Conservation (phyloP, 148 eudicot species). For the Chenopodium quinoa region DNA sequence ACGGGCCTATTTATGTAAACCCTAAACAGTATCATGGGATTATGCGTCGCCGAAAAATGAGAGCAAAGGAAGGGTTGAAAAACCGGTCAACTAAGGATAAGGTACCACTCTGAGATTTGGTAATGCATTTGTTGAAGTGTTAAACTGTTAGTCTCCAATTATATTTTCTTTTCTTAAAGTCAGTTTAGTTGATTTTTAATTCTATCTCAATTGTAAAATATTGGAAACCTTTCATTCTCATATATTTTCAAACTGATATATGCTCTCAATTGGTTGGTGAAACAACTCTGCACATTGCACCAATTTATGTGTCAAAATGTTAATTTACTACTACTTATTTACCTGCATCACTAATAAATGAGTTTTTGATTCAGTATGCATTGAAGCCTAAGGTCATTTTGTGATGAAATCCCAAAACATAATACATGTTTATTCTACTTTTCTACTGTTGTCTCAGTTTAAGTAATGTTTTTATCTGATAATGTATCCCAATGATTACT, state of each 20-base stretch:
- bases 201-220: background rate
- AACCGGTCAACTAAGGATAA: slow-evolving; percentile 29
- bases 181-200: background rate
- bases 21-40: slow-evolving; percentile 83
- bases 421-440: background rate
- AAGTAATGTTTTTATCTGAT: background rate
- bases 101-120: slow-evolving; percentile 18
- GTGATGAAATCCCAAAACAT: background rate
- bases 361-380: background rate
- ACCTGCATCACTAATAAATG: background rate
- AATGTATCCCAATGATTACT: background rate
- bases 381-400: background rate
- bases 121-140: background rate
- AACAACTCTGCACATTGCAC: background rate
- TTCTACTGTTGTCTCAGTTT: too few species aligned
- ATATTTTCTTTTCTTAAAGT: background rate
- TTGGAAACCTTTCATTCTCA: background rate
- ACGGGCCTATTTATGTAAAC: slow-evolving; percentile 67
- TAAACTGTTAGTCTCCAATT: background rate
- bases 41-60: slow-evolving; percentile 63
- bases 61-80: slow-evolving; percentile 44
- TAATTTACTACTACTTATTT: background rate
- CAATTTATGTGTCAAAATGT: background rate
- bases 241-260: background rate
- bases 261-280: background rate